Base-by-base conservation (phyloP, 345 rosid species). In the Eucalyptus shirleyi region DNA sequence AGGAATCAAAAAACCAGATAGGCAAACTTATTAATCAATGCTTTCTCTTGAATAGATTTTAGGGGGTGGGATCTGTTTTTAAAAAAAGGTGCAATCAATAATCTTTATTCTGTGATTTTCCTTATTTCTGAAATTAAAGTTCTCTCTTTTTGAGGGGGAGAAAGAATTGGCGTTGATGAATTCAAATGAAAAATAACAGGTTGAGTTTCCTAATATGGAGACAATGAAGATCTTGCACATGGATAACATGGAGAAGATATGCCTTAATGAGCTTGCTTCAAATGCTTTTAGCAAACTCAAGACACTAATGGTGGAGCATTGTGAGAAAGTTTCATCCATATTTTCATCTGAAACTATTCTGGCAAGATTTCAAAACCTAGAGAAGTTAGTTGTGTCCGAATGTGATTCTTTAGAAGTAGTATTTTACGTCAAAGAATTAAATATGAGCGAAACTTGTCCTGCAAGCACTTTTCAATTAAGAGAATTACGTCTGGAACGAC, bases 171-270 rank as follows among this genome's bases (percentile, higher is more conserved):
- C 6, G 1, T n/a, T 65, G 0, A 65, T 65, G 19, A 14, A 65
- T 62, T 14, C 0, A 62, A 28, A 30, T 14, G 37, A 65, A 65
- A 30, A 65, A 14, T 14, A 65, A 15, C 72, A 65, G 72, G 34
- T 65, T 65, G 10, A 14, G 34, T 65, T 65, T 65, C 37, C 72
- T 4, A 65, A 15, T 65, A 15, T 65, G 10, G 72, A 65, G 72
- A 0, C 0, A 0, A 69, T 69, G 81, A 69, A 32, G 42, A 69
- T 69, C 42, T 69, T 0, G 12, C 13, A 0, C 0, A 32, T 69
- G 81, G 42, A 69, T 32, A 69, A 69, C 7, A 0, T 69, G 42
- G 12, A 69, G 42, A 69, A 69, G 7, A 69, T 69, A 32, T 69
- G 81, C 7, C 7, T 16, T 5, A 13, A 13, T 17, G 81, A 69